Conservation (phyloP, 495 filamentous ascomycete genomes). For the Penicillium bovifimosum region DNA sequence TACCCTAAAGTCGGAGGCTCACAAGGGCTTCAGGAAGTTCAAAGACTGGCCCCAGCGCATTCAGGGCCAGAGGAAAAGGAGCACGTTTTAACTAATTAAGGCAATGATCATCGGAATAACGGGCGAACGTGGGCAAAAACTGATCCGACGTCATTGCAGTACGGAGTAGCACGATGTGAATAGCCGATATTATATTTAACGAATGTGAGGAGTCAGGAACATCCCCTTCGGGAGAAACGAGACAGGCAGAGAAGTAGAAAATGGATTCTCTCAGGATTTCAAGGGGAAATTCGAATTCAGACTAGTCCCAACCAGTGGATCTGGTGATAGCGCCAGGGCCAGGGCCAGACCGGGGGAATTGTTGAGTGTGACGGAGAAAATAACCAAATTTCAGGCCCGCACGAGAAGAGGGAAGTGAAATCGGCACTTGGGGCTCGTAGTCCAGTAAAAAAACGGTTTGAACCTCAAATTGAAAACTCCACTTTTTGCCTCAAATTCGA, state of each 20-base stretch:
- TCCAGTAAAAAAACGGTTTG: no score
- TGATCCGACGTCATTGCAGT: slow-evolving; percentile 13
- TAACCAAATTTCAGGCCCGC: neutral
- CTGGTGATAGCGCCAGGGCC: neutral
- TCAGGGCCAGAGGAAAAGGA: slow-evolving; percentile 17
- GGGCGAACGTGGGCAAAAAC: slow-evolving; percentile 18
- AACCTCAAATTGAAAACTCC: neutral
- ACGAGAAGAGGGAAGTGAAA: no score
- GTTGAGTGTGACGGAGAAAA: neutral
- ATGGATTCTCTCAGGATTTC: slow-evolving; percentile 3
- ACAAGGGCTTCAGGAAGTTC: neutral
- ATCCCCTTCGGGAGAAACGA: slow-evolving; percentile 5
- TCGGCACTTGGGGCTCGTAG: no score
- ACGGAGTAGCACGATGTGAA: neutral
- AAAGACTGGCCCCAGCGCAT: neutral
- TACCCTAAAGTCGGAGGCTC: neutral
- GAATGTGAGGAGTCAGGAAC: neutral
- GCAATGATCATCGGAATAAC: slow-evolving; percentile 22
- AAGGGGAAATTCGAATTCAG: slow-evolving; percentile 11
- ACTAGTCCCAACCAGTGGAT: slow-evolving; percentile 11
- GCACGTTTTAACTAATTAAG: slow-evolving; percentile 10
- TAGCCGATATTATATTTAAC: neutral
- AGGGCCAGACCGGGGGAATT: neutral
- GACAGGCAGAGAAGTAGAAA: slow-evolving; percentile 8
- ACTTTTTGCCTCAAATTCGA: neutral